Percentiles rank a stretch among this genome's conserved stretches.
phyloP scores from a whole-genome alignment of 1,284 basidiomycete genomes.

The Macrocystidia cucumis region DNA sequence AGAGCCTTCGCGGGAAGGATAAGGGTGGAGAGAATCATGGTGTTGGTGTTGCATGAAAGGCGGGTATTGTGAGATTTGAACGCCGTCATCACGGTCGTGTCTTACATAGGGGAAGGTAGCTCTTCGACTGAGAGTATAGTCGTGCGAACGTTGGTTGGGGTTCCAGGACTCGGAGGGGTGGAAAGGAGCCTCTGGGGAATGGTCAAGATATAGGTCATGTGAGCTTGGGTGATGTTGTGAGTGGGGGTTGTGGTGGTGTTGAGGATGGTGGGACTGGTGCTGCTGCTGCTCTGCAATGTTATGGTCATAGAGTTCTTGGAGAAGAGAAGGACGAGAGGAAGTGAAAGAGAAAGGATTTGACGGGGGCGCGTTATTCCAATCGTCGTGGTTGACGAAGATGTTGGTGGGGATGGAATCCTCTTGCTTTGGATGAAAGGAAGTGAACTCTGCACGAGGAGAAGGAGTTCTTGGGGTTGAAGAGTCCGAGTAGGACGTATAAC shows the following conservation, averaged over 20 bases:
- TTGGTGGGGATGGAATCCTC: constrained; percentile 21
- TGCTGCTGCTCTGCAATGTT: constrained; percentile 28
- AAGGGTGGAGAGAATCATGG: constrained; percentile 13
- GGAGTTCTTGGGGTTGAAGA: constrained; percentile 64
- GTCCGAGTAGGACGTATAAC: constrained; percentile 55
- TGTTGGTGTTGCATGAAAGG: constrained; percentile 26
- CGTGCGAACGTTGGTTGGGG: constrained; percentile 28
- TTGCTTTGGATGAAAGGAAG: constrained; percentile 12
- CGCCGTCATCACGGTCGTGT: constrained; percentile 47
- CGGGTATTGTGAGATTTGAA: constrained; percentile 36
- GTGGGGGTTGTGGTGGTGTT: constrained; percentile 26
- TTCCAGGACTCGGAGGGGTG: background rate
- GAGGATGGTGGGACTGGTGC: constrained; percentile 27
- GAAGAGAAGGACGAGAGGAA: constrained; percentile 44
- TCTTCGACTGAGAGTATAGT: constrained; percentile 46
- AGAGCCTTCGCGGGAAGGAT: constrained; percentile 17
- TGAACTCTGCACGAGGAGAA: constrained; percentile 39
- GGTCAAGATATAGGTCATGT: too few relatives aligned
- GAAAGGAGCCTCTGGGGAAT: background rate
- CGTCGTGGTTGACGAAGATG: constrained; percentile 23
- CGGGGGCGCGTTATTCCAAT: constrained; percentile 17
- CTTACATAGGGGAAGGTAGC: constrained; percentile 69
- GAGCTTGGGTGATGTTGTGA: constrained; percentile 12
- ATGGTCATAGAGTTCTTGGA: constrained; percentile 62
- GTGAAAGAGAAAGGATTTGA: constrained; percentile 17